Conservation (phyloP, 176 grass and related monocot genomes). For the Pontederia crassipes region DNA sequence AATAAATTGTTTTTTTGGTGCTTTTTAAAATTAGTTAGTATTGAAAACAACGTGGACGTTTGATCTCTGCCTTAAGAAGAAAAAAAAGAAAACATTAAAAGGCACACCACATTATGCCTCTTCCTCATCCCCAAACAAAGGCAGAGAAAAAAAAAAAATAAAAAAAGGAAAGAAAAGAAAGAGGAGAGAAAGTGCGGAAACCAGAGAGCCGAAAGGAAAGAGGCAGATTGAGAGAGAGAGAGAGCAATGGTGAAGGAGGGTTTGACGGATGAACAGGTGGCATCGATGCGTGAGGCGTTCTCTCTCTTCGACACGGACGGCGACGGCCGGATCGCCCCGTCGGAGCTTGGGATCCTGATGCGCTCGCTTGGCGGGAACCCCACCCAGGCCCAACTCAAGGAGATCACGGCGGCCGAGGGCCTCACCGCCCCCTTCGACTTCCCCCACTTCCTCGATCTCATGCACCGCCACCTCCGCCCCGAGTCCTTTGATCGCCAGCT, state of each 20-base stretch:
- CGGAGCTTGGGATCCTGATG: slow-evolving; percentile 92
- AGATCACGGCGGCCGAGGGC: slow-evolving; percentile 67
- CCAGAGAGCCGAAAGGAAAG: too few relatives aligned
- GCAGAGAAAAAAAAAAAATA: too few relatives aligned
- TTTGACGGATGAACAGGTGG: slow-evolving; percentile 77
- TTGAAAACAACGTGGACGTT: too few relatives aligned
- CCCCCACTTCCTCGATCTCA: slow-evolving; percentile 82
- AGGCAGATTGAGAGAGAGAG: neutral
- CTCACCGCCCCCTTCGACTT: slow-evolving; percentile 75
- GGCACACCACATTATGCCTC: too few relatives aligned
- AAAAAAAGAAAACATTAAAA: too few relatives aligned
- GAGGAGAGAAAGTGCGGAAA: too few relatives aligned
- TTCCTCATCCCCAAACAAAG: too few relatives aligned
- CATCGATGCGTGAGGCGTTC: slow-evolving; percentile 90
- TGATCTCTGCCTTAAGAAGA: too few relatives aligned
- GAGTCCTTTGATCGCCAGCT: slow-evolving; percentile 89
- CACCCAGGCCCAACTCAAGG: slow-evolving; percentile 75
- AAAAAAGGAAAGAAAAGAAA: too few relatives aligned
- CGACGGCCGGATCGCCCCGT: slow-evolving; percentile 72
- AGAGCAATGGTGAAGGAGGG: slow-evolving; percentile 67
- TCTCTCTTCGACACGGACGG: slow-evolving; percentile 91
- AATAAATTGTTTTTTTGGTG: too few relatives aligned
- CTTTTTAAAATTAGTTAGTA: too few relatives aligned
- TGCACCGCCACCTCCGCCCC: slow-evolving; percentile 67
- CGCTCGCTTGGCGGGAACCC: slow-evolving; percentile 87